Evolutionary conservation across 1,284 basidiomycete genomes (phyloP).

Genomic region (Ceratobasidium sp.): DNA sequence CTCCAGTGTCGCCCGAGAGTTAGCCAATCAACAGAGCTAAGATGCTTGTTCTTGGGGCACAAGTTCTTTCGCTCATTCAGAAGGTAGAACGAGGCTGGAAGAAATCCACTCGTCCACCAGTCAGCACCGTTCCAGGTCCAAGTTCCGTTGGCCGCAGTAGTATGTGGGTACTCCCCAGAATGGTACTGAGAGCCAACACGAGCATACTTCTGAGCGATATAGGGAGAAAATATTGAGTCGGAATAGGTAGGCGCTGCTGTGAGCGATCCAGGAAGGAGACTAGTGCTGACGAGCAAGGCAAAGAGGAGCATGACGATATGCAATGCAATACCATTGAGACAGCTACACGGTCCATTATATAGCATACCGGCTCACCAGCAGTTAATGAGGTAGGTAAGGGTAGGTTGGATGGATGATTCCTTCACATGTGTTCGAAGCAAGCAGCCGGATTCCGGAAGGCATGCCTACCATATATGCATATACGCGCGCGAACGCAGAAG

Average conservation of each 20-base stretch:
- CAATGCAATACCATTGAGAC: not conserved
- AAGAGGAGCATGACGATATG: conserved; percentile 21
- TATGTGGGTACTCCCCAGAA: conserved; percentile 71
- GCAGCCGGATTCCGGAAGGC: not conserved
- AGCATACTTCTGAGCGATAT: conserved; percentile 36
- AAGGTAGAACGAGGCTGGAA: conserved; percentile 71
- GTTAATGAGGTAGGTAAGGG: not conserved
- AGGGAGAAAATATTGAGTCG: conserved; percentile 37
- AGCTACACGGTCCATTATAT: conserved; percentile 10
- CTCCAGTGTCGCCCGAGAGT: conserved; percentile 64
- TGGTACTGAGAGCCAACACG: conserved; percentile 26
- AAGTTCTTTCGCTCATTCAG: conserved; percentile 63
- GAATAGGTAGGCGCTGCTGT: conserved; percentile 22
- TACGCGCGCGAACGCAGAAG: not conserved
- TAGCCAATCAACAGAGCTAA: conserved; percentile 60
- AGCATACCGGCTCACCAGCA: not conserved
- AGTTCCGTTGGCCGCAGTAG: conserved; percentile 63
- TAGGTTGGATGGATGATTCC: too few species aligned
- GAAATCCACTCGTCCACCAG: conserved; percentile 78
- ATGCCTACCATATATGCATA: not conserved
- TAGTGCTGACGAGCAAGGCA: conserved; percentile 11
- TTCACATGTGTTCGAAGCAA: conserved; percentile 2
- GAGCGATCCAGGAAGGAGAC: not conserved
- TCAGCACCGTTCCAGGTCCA: conserved; percentile 69
- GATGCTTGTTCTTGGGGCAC: conserved; percentile 56